These are phyloP conservation scores for Ehretia macrophylla DNA, from an alignment of 257 asterid genomes.

Conservation along the genomic window DNA sequence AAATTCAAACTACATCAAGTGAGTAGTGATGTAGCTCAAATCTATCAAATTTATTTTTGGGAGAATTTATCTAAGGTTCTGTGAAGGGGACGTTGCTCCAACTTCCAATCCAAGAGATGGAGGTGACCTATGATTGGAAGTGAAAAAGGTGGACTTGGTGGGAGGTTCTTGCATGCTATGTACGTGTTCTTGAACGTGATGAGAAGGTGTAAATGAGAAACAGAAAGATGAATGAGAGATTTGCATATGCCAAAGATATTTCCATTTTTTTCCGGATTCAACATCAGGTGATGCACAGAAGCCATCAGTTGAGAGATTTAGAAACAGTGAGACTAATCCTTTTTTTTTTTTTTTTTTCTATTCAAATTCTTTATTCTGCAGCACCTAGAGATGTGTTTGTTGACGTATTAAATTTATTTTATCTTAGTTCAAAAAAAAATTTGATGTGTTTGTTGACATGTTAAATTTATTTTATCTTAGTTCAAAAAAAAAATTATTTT, in stretches of 20 bases:
- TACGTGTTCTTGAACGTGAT: not conserved
- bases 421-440: no score
- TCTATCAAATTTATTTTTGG: no score
- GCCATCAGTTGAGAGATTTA: no score
- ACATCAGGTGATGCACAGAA: no score
- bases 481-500: no score
- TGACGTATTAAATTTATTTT: not conserved
- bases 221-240: not conserved
- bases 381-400: not conserved
- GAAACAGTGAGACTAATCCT: no score
- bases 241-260: not conserved
- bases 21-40: no score
- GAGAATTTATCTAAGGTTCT: constrained; percentile 33
- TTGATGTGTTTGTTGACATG: no score
- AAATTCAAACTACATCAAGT: no score
- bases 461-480: no score
- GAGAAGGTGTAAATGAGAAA: not conserved
- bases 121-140: constrained; percentile 55
- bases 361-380: not conserved
- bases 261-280: not conserved
- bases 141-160: constrained; percentile 35
- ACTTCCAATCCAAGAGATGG: constrained; percentile 53
- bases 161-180: constrained; percentile 38
- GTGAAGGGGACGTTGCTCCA: constrained; percentile 41
- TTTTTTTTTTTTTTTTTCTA: no score